These are phyloP conservation scores for Nigrospora oryzae DNA, from an alignment of 2,329 filamentous ascomycete species.

Conservation along the genomic window DNA sequence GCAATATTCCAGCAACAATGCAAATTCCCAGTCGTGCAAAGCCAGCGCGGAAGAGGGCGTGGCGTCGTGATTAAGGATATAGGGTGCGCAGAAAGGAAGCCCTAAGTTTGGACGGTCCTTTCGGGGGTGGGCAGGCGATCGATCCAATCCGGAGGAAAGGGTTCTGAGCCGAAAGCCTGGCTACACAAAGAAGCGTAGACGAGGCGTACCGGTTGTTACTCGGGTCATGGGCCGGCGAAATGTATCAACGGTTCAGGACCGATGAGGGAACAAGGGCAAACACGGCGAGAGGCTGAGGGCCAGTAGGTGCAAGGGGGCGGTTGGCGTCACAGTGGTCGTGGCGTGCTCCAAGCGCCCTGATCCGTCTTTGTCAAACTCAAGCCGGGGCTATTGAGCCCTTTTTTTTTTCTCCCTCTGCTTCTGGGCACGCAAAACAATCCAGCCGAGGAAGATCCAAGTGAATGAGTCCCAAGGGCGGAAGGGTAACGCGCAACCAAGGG, in stretches of 20 bases:
- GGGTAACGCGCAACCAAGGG: not conserved
- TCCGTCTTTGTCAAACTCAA: too few species aligned
- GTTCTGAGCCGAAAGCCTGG: not conserved
- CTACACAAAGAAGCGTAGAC: not conserved
- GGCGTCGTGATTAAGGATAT: too few species aligned
- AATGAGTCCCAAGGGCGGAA: conserved; percentile 2
- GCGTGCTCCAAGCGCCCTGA: too few species aligned
- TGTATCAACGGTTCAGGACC: not conserved
- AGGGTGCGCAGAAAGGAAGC: too few species aligned
- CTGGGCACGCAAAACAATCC: not conserved
- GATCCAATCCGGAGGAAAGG: too few species aligned
- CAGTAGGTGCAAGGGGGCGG: too few species aligned
- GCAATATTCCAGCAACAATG: conserved; percentile 33
- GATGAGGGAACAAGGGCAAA: too few species aligned
- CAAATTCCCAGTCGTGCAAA: conserved; percentile 4
- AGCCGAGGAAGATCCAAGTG: conserved; percentile 1
- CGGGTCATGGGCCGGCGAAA: not conserved
- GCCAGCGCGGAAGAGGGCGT: too few species aligned
- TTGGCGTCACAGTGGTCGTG: too few species aligned
- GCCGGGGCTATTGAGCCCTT: not conserved
- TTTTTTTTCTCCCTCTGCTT: not conserved
- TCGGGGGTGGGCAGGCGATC: too few species aligned
- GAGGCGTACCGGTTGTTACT: not conserved
- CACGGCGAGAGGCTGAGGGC: too few species aligned
- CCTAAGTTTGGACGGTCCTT: too few species aligned